These are phyloP conservation scores for Torulaspora maleeae DNA, from an alignment of 805 yeast species.

Conservation along the genomic window DNA sequence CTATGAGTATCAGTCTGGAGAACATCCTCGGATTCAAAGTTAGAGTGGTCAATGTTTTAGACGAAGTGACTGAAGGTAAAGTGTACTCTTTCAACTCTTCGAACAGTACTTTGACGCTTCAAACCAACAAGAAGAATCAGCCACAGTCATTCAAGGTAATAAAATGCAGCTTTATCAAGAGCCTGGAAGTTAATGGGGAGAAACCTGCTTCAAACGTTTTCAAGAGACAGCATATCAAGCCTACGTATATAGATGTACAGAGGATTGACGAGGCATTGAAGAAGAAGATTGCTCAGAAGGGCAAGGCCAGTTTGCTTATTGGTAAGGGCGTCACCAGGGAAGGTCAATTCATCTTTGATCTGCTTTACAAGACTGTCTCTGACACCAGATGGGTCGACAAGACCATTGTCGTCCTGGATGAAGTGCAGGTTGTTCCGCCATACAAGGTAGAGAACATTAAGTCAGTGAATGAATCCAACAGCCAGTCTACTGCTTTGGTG, in stretches of 20 bases:
- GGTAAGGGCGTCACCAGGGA: slow-evolving; percentile 40
- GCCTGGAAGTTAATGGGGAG: slow-evolving; percentile 44
- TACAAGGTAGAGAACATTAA: slow-evolving; percentile 35
- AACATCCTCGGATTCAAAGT: slow-evolving; percentile 43
- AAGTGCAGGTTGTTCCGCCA: slow-evolving; percentile 44
- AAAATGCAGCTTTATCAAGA: slow-evolving; percentile 54
- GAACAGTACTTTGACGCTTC: slow-evolving; percentile 36
- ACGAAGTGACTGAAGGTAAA: slow-evolving; percentile 54
- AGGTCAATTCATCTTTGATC: slow-evolving; percentile 44
- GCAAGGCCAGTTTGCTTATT: slow-evolving; percentile 23
- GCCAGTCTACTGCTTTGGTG: slow-evolving; percentile 39
- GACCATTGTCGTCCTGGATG: slow-evolving; percentile 44
- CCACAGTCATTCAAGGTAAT: slow-evolving; percentile 45
- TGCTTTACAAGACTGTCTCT: slow-evolving; percentile 42
- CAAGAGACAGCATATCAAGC: slow-evolving; percentile 33
- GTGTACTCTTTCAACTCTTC: slow-evolving; percentile 57
- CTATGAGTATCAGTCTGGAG: slow-evolving; percentile 31
- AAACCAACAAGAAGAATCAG: slow-evolving; percentile 22
- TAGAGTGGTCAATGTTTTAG: slow-evolving; percentile 55
- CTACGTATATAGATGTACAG: slow-evolving; percentile 34
- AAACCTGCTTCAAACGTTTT: slow-evolving; percentile 30
- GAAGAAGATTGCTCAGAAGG: slow-evolving; percentile 26
- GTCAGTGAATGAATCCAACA: slow-evolving; percentile 18
- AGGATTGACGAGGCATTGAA: slow-evolving; percentile 27
- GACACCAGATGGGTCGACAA: slow-evolving; percentile 44